Percentiles rank a stretch among this genome's conserved stretches.
Conservation (phyloP, 2,329 filamentous ascomycete species). For the Sphaerulina populicola region DNA sequence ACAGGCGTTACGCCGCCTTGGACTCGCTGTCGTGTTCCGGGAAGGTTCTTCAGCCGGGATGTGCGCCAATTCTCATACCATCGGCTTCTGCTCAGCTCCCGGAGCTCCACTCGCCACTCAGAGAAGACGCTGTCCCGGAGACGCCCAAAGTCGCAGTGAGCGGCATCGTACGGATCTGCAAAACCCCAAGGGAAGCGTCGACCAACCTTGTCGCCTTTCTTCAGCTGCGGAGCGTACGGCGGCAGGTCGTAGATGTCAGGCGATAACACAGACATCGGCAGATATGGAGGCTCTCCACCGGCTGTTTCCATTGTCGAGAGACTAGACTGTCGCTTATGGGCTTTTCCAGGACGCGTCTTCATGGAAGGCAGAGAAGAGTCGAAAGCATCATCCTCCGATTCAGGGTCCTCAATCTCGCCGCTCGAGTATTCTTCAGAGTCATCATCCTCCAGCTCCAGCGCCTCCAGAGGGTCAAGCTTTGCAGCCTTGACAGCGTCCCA, state of each 20-base stretch:
- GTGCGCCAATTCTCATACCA: slow-evolving; percentile 97
- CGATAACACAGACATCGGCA: slow-evolving; percentile 88
- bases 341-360: slow-evolving; percentile 11
- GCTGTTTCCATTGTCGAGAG: slow-evolving; percentile 19
- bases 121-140: slow-evolving; percentile 87
- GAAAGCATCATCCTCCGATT: slow-evolving; percentile 27
- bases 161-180: slow-evolving; percentile 80
- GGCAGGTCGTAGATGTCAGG: slow-evolving; percentile 73
- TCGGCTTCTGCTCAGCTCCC: slow-evolving; percentile 79
- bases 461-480: slow-evolving; percentile 79
- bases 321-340: slow-evolving; percentile 24
- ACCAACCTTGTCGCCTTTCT: slow-evolving; percentile 58
- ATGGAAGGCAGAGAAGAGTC: slow-evolving; percentile 22
- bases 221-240: slow-evolving; percentile 45
- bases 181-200: slow-evolving; percentile 95
- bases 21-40: slow-evolving; percentile 23
- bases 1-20: slow-evolving; percentile 33
- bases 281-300: slow-evolving; percentile 51
- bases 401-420: slow-evolving; percentile 44
- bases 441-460: slow-evolving; percentile 71
- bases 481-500: slow-evolving; percentile 80
- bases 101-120: slow-evolving; percentile 86
- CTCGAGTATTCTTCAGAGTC: slow-evolving; percentile 48
- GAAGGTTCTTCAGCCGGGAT: slow-evolving; percentile 37
- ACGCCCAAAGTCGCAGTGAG: slow-evolving; percentile 88